These are phyloP conservation scores for Protea cynaroides DNA, from an alignment of 164 flowering plant species.

Conservation along the genomic window DNA sequence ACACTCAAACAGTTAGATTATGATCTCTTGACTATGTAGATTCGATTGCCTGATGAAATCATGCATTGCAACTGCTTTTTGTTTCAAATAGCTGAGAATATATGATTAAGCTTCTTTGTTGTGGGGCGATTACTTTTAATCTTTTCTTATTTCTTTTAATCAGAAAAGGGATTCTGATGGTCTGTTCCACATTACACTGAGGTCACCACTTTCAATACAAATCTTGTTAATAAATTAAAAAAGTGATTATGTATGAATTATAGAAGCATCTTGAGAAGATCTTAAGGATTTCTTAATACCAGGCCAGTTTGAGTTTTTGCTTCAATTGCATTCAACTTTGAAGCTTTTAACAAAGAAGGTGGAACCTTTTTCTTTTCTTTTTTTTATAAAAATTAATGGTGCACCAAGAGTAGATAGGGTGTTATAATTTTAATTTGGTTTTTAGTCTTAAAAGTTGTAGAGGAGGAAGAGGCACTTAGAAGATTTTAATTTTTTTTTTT, in stretches of 20 bases:
- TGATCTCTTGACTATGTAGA: too few species aligned
- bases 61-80: too few species aligned
- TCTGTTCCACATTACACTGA: constrained; percentile 5
- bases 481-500: background rate
- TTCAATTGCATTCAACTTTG: constrained; percentile 9
- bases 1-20: too few species aligned
- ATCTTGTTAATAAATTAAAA: background rate
- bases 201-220: constrained; percentile 1
- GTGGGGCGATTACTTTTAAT: background rate
- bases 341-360: background rate
- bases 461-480: background rate
- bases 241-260: constrained; percentile 1
- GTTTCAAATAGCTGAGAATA: too few species aligned
- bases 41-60: too few species aligned
- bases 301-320: background rate
- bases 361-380: too few species aligned
- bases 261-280: background rate
- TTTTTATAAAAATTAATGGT: too few species aligned
- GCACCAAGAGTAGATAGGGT: too few species aligned
- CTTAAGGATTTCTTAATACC: background rate
- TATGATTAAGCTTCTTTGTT: too few species aligned
- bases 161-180: constrained; percentile 9
- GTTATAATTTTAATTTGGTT: too few species aligned
- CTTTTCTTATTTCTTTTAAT: background rate
- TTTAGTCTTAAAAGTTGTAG: background rate